phyloP scores from a whole-genome alignment of 768 basidiomycete genomes.

The Kwoniella sp. region DNA sequence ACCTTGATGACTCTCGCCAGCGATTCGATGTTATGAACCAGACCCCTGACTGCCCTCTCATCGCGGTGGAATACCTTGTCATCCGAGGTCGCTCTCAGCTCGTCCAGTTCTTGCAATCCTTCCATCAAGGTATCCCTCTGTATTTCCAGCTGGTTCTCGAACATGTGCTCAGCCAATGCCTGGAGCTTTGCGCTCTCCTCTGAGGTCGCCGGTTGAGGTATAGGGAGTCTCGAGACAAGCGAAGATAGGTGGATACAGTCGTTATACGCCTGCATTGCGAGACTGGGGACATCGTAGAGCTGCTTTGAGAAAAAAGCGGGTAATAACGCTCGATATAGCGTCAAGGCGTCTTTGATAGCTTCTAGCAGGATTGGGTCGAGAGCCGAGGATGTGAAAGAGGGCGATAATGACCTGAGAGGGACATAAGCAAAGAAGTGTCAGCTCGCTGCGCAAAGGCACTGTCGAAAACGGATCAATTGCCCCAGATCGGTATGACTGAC shows the following conservation, averaged over 20 bases:
- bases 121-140: slow-evolving; percentile 51
- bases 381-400: slow-evolving; percentile 58
- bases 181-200: slow-evolving; percentile 60
- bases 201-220: slow-evolving; percentile 1
- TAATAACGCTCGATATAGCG: slow-evolving; percentile 77
- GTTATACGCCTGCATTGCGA: slow-evolving; percentile 76
- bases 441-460: too few species aligned
- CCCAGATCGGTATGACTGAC: slow-evolving; percentile 27
- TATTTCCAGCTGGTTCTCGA: slow-evolving; percentile 68
- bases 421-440: neutral
- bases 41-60: slow-evolving; percentile 68
- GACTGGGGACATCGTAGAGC: slow-evolving; percentile 61
- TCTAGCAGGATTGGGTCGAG: slow-evolving; percentile 61
- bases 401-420: slow-evolving; percentile 13
- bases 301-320: slow-evolving; percentile 65
- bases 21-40: slow-evolving; percentile 67
- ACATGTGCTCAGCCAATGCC: slow-evolving; percentile 66
- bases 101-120: slow-evolving; percentile 10
- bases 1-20: slow-evolving; percentile 76
- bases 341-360: slow-evolving; percentile 69
- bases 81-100: slow-evolving; percentile 10
- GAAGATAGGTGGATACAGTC: slow-evolving; percentile 68
- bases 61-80: slow-evolving; percentile 67
- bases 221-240: slow-evolving; percentile 14
- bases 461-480: too few species aligned